Conservation (phyloP, 805 yeast genomes). For the Candida sphagnicola region DNA sequence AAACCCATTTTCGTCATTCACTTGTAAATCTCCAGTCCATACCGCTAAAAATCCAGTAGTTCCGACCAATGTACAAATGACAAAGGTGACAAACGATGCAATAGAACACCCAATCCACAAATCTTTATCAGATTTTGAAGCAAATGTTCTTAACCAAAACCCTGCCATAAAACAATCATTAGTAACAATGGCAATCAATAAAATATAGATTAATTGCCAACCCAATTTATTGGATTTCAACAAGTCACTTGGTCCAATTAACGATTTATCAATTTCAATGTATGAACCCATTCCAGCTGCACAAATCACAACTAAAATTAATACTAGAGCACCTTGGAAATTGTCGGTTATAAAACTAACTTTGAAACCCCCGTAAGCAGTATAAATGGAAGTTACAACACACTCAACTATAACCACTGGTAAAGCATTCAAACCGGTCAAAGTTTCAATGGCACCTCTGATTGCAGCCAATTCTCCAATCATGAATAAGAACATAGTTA, state of each 20-base stretch:
- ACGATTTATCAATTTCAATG: conserved; percentile 59
- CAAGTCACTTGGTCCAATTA: conserved; percentile 61
- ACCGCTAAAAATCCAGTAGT: conserved; percentile 84
- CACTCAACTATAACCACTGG: conserved; percentile 84
- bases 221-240: conserved; percentile 68
- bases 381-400: conserved; percentile 81
- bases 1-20: conserved; percentile 52
- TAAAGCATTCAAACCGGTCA: conserved; percentile 75
- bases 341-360: conserved; percentile 87
- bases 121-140: conserved; percentile 74
- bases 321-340: conserved; percentile 73
- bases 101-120: conserved; percentile 69
- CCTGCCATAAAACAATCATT: conserved; percentile 90
- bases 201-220: conserved; percentile 84
- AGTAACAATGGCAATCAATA: conserved; percentile 82
- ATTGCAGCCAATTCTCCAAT: conserved; percentile 83
- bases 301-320: conserved; percentile 64
- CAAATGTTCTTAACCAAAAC: conserved; percentile 93
- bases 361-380: conserved; percentile 83
- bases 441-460: conserved; percentile 66
- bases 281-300: conserved; percentile 76
- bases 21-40: conserved; percentile 72
- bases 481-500: conserved; percentile 84
- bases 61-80: conserved; percentile 70
- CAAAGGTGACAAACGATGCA: conserved; percentile 65